Evolutionary conservation across 345 rosid genomes (phyloP), one percentile per base, ranked within the genome.

Genomic region (Mallotus nudiflorus): DNA sequence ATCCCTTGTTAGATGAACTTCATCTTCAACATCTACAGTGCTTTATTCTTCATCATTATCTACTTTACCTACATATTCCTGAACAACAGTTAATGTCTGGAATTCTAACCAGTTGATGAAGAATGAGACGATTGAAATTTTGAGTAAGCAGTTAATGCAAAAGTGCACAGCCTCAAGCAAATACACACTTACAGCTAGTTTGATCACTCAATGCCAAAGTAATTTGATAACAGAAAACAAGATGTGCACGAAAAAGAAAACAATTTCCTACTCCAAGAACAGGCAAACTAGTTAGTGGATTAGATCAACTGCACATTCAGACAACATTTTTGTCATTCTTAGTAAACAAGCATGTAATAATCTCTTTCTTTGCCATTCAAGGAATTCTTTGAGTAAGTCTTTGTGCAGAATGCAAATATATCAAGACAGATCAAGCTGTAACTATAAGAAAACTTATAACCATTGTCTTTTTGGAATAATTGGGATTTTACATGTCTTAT

Each of bases 1-100:
- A 54, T 82, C 82, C 76, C 77, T 76, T 69, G 31, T 74, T 75
- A 76, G 76, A 77, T 79, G 88, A 75, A 75, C 85, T 69, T 77
- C 85, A 79, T 85, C 83, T 73, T 84, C 81, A 81, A 85, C 84
- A 81, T 73, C 83, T 77, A 86, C 79, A 64, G 74, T 72, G 77
- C 83, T 81, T 74, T 88, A 76, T 75, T 77, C 75, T 77, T 83
- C 87, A 80, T 67, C 87, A 78, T 79, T 82, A 82, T 82, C 89
- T 83, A 86, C 90, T 77, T 80, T 81, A 86, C 87, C 89, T 85
- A 85, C 86, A 83, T 29, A 53, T 75, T 42, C 69, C 85, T 29
- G 81, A 78, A 88, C 80, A 79, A 76, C 20, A 39, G 79, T 78
- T 75, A 82, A 81, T 62, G 9, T 65, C 58, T 45, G 70, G 72